Evolutionary conservation across 257 asterid species (phyloP), one percentile per base, ranked within the genome.

Genomic region (Nemophila menziesii): DNA sequence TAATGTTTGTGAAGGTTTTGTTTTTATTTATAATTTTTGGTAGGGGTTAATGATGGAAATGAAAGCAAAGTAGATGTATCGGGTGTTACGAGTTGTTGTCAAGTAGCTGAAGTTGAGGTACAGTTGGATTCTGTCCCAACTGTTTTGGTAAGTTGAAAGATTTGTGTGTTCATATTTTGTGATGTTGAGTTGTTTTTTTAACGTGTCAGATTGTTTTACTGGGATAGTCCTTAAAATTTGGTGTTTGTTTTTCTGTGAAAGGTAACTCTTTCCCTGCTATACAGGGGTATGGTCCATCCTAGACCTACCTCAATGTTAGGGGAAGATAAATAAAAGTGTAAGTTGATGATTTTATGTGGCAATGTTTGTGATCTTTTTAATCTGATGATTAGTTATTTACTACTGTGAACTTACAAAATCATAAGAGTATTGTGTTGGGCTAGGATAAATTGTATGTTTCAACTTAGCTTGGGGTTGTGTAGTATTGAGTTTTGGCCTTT

Each of bases 51-150:
- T 13, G 56, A 37, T 51, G 73, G 60, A 54, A 63, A 40, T 57
- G 73, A 57, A 57, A 60, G 54, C 43, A 33, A 15, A 58, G 52
- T 55, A 42, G 62, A 61, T 72, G 38, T 58, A 46, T 56, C 73
- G n/a, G 73, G 69, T 45, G 47, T 66, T 40, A 36, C 57, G 49
- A 42, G 61, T 57, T 50, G 60, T 66, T 43, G 39, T 50, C 70
- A 51, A 57, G 65, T 49, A 39, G 57, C 65, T 65, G 61, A 52
- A 23, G 56, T 48, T 22, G 79, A 63, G 93, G 79, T 72, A 58
- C 54, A 33, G 20, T 33, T 58, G 7, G 41, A 39, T 51, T 49
- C 62, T 37, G 43, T 46, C 52, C 46, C 49, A 21, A 18, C 59
- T 40, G 61, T 24, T 36, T 22, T 61, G 61, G 55, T 43, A 22